A percentile compares a stretch with the other conserved stretches of the same genome.
These are phyloP conservation scores for Pelargonium myrrhifolium DNA, from an alignment of 441 rosid genomes.

Conservation along the genomic window DNA sequence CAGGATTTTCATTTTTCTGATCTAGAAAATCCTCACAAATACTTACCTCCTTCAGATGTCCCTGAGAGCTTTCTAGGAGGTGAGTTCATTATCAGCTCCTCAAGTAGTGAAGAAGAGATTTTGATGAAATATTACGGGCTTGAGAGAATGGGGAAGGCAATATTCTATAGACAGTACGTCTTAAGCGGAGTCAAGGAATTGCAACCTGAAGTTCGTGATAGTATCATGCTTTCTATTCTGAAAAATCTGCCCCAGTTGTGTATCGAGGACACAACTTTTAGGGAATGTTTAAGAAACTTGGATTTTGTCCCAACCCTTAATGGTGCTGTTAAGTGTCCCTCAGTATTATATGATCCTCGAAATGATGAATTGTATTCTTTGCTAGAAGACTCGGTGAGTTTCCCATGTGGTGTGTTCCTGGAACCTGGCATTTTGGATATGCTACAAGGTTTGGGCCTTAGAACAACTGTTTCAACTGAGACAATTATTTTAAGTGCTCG, in stretches of 20 bases:
- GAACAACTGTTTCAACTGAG: constrained; percentile 76
- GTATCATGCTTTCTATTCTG: constrained; percentile 75
- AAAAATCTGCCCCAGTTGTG: constrained; percentile 81
- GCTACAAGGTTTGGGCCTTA: constrained; percentile 86
- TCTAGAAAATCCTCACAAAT: constrained; percentile 69
- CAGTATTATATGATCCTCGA: constrained; percentile 82
- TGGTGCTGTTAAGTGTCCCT: constrained; percentile 65
- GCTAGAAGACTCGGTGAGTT: constrained; percentile 75
- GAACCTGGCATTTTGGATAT: constrained; percentile 68
- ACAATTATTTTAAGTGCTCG: constrained; percentile 80
- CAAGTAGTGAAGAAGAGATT: constrained; percentile 61
- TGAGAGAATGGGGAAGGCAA: constrained; percentile 77
- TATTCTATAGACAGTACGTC: constrained; percentile 69
- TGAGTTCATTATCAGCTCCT: constrained; percentile 55
- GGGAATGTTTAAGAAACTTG: constrained; percentile 64
- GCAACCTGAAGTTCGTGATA: constrained; percentile 73
- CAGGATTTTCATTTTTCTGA: constrained; percentile 57
- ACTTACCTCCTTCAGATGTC: constrained; percentile 69
- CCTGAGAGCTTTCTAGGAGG: constrained; percentile 60
- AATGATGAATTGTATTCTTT: constrained; percentile 81
- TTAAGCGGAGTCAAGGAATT: constrained; percentile 51
- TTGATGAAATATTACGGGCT: constrained; percentile 64
- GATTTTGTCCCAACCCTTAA: constrained; percentile 76
- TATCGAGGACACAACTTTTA: constrained; percentile 60
- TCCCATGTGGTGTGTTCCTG: constrained; percentile 67